A percentile compares a stretch with the other conserved stretches of the same genome.
Evolutionary conservation across 2,329 filamentous ascomycete species (phyloP).

Genomic region (Coleophoma cylindrospora): DNA sequence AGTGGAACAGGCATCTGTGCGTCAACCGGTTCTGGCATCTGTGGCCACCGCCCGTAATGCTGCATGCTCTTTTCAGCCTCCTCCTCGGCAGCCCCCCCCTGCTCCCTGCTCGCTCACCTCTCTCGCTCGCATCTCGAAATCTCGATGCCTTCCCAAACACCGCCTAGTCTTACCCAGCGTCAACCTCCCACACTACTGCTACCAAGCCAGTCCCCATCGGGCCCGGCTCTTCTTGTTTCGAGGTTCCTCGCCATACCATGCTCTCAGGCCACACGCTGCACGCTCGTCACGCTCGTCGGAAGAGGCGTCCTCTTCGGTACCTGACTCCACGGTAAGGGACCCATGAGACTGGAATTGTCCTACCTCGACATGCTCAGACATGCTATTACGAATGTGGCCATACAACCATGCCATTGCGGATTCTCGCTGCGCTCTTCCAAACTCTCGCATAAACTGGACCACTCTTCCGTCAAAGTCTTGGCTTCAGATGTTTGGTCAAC

Average conservation of each 20-base stretch:
- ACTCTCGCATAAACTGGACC: conserved; percentile 9
- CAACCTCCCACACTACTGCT: not conserved
- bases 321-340: not conserved
- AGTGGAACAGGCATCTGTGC: too few relatives aligned
- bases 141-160: not conserved
- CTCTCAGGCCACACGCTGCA: conserved; percentile 4
- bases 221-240: not conserved
- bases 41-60: too few relatives aligned
- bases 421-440: not conserved
- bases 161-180: not conserved
- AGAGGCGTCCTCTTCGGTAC: conserved; percentile 8
- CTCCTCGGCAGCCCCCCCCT: too few relatives aligned
- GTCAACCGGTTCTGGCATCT: too few relatives aligned
- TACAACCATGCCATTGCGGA: not conserved
- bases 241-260: not conserved
- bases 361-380: conserved; percentile 11
- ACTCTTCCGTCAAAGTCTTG: not conserved
- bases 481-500: not conserved
- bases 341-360: conserved; percentile 16
- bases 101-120: too few relatives aligned
- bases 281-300: not conserved
- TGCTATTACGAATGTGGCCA: not conserved
- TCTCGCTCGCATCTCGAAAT: too few relatives aligned
- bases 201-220: not conserved
- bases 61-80: too few relatives aligned